Conservation (phyloP, 306 rosid species). For the Gillenia trifoliata region DNA sequence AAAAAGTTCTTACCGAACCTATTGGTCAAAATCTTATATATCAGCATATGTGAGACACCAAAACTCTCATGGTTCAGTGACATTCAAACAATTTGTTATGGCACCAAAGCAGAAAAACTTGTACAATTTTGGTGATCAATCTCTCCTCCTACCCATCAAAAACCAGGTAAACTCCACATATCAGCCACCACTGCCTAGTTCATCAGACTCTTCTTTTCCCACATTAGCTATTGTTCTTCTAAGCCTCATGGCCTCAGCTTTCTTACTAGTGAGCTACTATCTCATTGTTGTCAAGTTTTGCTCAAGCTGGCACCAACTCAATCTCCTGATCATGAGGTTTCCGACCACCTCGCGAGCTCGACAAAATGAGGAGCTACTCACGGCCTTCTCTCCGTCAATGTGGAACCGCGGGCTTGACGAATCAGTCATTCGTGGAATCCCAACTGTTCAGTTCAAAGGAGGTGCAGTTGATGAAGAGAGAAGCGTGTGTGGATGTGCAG, state of each 20-base stretch:
- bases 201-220: constrained; percentile 51
- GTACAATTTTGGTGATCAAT: constrained; percentile 32
- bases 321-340: constrained; percentile 41
- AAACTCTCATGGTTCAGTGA: background rate
- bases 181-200: constrained; percentile 23
- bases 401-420: constrained; percentile 56
- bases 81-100: constrained; percentile 31
- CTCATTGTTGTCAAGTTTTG: constrained; percentile 48
- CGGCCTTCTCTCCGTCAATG: constrained; percentile 47
- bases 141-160: constrained; percentile 31
- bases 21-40: constrained; percentile 12
- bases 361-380: constrained; percentile 50
- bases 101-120: constrained; percentile 28
- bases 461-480: constrained; percentile 19
- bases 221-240: constrained; percentile 43
- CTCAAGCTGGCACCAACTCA: constrained; percentile 34
- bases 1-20: background rate
- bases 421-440: constrained; percentile 48
- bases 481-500: constrained; percentile 47
- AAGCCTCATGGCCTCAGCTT: constrained; percentile 44
- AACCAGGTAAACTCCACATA: constrained; percentile 12
- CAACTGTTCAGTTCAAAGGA: constrained; percentile 46
- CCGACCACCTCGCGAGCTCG: constrained; percentile 17
- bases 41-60: background rate
- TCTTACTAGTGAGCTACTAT: constrained; percentile 49